Percentiles rank a stretch among this genome's conserved stretches.
These are phyloP conservation scores for Hordeum pubiflorum DNA, from an alignment of 202 grass and related monocot species.

Conservation along the genomic window DNA sequence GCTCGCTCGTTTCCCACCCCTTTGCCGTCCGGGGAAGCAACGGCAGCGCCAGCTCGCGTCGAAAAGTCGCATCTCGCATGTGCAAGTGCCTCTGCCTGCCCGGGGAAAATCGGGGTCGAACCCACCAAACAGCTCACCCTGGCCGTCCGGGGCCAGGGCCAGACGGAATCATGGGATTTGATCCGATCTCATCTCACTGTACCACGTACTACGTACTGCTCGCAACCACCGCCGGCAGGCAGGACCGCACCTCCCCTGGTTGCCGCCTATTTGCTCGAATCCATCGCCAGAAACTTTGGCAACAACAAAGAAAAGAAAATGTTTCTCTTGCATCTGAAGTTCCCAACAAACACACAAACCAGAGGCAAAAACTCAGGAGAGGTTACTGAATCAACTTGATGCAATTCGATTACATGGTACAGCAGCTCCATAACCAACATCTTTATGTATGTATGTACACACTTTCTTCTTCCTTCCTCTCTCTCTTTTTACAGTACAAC, in stretches of 20 bases:
- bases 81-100: background rate
- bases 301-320: background rate
- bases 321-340: no score
- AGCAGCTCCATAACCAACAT: no score
- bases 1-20: background rate
- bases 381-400: background rate
- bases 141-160: background rate
- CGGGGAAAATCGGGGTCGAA: background rate
- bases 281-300: background rate
- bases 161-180: background rate
- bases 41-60: background rate
- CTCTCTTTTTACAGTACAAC: conserved; percentile 17
- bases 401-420: conserved; percentile 17
- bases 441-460: background rate
- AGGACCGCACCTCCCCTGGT: background rate
- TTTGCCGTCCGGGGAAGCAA: background rate
- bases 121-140: background rate
- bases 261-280: background rate
- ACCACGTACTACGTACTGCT: no score
- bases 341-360: no score
- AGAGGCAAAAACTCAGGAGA: no score
- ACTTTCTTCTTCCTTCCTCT: conserved; percentile 4
- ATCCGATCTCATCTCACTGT: background rate
- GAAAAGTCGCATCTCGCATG: background rate
- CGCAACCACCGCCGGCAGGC: background rate